These are phyloP conservation scores for Setaria italica DNA, from an alignment of 202 grass and related monocot species.

Conservation along the genomic window DNA sequence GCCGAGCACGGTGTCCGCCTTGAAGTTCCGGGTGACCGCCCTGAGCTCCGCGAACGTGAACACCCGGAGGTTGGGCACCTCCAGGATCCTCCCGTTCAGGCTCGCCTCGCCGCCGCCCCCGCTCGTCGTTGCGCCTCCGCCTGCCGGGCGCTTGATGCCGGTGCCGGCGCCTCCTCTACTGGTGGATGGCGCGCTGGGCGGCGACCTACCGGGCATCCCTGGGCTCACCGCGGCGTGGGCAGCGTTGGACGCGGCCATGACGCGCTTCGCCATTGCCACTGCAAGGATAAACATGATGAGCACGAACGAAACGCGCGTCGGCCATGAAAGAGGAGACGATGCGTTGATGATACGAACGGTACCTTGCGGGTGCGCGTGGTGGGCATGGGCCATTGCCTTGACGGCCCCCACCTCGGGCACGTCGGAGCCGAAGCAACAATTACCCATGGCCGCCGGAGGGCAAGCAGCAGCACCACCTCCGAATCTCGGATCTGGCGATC, in stretches of 20 bases:
- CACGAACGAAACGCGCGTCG: not conserved
- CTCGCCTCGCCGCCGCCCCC: constrained; percentile 17
- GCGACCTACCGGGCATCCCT: constrained; percentile 11
- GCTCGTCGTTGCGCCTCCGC: not conserved
- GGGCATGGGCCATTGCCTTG: constrained; percentile 40
- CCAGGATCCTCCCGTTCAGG: constrained; percentile 65
- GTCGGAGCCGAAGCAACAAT: constrained; percentile 61
- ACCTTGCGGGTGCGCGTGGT: constrained; percentile 52
- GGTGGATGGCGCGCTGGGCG: not conserved
- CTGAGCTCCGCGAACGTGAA: constrained; percentile 79
- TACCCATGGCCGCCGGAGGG: constrained; percentile 46
- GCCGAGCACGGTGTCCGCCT: constrained; percentile 58
- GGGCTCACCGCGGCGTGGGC: constrained; percentile 23
- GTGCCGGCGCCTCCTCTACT: not conserved
- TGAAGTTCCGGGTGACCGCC: constrained; percentile 74
- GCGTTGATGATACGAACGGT: not conserved
- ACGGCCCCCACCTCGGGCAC: constrained; percentile 40
- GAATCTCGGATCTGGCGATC: not conserved
- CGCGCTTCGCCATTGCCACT: constrained; percentile 52
- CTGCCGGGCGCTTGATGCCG: constrained; percentile 17
- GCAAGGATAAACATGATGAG: not conserved
- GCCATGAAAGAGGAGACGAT: not conserved
- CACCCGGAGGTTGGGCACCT: constrained; percentile 65
- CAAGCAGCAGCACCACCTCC: not conserved
- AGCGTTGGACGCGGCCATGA: constrained; percentile 32